phyloP scores from a whole-genome alignment of 1,284 basidiomycete species.

The Vanrija sp. region DNA sequence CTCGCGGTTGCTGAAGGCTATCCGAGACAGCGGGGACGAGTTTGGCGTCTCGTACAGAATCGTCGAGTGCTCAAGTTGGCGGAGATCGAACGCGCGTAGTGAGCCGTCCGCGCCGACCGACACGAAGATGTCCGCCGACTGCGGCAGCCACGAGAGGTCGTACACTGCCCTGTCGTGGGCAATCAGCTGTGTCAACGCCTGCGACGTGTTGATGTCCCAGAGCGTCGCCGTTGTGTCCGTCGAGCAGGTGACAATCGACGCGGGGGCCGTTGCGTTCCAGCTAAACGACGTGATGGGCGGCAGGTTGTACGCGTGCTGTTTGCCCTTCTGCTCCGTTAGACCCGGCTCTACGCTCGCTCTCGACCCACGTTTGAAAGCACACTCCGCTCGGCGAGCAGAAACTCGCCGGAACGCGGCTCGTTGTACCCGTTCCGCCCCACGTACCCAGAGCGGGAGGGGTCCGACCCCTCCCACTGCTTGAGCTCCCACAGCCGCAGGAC shows the following conservation, averaged over 20 bases:
- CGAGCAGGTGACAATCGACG: constrained; percentile 86
- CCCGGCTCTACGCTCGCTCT: constrained; percentile 5
- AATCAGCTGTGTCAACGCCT: constrained; percentile 95
- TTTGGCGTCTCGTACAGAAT: constrained; percentile 91
- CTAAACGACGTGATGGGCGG: constrained; percentile 92
- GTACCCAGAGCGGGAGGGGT: constrained; percentile 51
- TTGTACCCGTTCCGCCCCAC: constrained; percentile 37
- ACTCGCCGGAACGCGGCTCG: constrained; percentile 56
- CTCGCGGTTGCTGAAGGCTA: constrained; percentile 64
- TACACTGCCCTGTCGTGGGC: constrained; percentile 95
- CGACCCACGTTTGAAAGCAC: constrained; percentile 72
- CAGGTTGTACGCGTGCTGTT: constrained; percentile 62
- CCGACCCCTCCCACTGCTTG: constrained; percentile 51
- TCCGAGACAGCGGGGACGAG: constrained; percentile 63
- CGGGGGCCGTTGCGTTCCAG: constrained; percentile 87
- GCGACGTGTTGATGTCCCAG: constrained; percentile 93
- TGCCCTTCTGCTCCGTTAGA: constrained; percentile 59
- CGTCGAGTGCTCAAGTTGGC: constrained; percentile 94
- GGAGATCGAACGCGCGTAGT: constrained; percentile 91
- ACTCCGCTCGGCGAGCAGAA: constrained; percentile 43
- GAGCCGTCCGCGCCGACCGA: constrained; percentile 97
- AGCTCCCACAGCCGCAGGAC: constrained; percentile 82
- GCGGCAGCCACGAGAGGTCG: constrained; percentile 81
- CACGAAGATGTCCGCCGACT: constrained; percentile 96
- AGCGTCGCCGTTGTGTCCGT: constrained; percentile 95